These are phyloP conservation scores for Suhomyces yuchorum DNA, from an alignment of 1,139 yeast species.

Conservation along the genomic window DNA sequence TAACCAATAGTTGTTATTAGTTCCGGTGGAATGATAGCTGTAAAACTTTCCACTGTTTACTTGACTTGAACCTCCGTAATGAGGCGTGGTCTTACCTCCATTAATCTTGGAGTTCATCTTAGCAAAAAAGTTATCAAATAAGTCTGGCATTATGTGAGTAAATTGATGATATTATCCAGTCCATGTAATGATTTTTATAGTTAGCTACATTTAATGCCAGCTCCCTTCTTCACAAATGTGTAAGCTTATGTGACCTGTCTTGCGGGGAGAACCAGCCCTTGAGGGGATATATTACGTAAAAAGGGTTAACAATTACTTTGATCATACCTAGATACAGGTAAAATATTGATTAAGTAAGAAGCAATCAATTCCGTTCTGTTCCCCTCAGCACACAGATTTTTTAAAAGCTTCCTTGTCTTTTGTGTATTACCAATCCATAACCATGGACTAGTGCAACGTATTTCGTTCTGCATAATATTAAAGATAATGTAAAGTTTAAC, in stretches of 20 bases:
- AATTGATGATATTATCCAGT: not conserved
- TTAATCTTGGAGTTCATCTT: conserved; percentile 34
- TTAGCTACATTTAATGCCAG: not conserved
- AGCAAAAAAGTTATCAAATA: conserved; percentile 44
- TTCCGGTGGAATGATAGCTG: conserved; percentile 38
- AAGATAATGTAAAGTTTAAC: not conserved
- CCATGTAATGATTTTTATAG: not conserved
- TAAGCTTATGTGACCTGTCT: not conserved
- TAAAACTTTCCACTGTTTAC: conserved; percentile 44
- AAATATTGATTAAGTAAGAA: not conserved
- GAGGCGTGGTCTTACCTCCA: conserved; percentile 38
- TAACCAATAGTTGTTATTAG: conserved; percentile 47
- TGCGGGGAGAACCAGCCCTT: not conserved
- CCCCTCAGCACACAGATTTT: not conserved
- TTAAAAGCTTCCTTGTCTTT: not conserved
- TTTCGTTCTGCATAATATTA: not conserved
- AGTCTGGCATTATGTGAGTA: conserved; percentile 37
- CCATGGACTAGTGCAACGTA: not conserved
- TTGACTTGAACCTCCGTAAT: conserved; percentile 35
- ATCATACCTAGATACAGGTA: not conserved
- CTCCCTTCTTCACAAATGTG: not conserved
- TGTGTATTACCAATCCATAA: not conserved
- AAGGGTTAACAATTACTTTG: not conserved
- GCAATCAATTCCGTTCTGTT: not conserved
- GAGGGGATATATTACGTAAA: conserved; percentile 1